A percentile compares a stretch with the other conserved stretches of the same genome.
phyloP scores from a whole-genome alignment of 2,329 filamentous ascomycete genomes.

The Aspergillus sp. region DNA sequence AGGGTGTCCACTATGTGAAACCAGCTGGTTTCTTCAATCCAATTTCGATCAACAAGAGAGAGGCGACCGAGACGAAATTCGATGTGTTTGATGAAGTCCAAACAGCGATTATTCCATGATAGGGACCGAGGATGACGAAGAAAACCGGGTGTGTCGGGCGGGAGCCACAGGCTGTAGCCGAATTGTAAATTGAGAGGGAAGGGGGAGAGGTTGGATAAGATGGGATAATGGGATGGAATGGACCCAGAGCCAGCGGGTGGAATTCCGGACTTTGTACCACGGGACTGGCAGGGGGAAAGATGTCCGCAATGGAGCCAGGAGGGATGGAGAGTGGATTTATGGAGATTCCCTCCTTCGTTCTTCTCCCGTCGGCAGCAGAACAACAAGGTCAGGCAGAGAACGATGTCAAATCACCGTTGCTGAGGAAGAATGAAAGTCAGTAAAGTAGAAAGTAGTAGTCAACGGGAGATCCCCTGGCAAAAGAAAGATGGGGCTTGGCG shows the following conservation, averaged over 20 bases:
- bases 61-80: slow-evolving; percentile 7
- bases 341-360: not conserved
- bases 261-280: slow-evolving; percentile 16
- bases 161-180: slow-evolving; percentile 12
- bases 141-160: slow-evolving; percentile 3
- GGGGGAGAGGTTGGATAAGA: slow-evolving; percentile 9
- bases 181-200: slow-evolving; percentile 6
- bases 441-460: not conserved
- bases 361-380: not conserved
- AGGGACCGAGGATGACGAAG: slow-evolving; percentile 12
- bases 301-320: slow-evolving; percentile 10
- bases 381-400: not conserved
- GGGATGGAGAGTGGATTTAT: not conserved
- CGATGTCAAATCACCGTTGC: not conserved
- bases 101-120: slow-evolving; percentile 21
- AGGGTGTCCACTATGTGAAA: slow-evolving; percentile 4
- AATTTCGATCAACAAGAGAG: slow-evolving; percentile 4
- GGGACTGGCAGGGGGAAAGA: slow-evolving; percentile 6
- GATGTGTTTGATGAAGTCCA: not conserved
- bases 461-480: not conserved
- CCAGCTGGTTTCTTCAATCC: slow-evolving; percentile 9
- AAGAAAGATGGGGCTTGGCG: slow-evolving; percentile 3
- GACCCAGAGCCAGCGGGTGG: slow-evolving; percentile 12
- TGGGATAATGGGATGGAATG: slow-evolving; percentile 7
- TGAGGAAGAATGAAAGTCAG: not conserved